Percentiles rank a stretch among this genome's conserved stretches.
phyloP scores from a whole-genome alignment of 164 flowering plant genomes.

The Protea cynaroides region DNA sequence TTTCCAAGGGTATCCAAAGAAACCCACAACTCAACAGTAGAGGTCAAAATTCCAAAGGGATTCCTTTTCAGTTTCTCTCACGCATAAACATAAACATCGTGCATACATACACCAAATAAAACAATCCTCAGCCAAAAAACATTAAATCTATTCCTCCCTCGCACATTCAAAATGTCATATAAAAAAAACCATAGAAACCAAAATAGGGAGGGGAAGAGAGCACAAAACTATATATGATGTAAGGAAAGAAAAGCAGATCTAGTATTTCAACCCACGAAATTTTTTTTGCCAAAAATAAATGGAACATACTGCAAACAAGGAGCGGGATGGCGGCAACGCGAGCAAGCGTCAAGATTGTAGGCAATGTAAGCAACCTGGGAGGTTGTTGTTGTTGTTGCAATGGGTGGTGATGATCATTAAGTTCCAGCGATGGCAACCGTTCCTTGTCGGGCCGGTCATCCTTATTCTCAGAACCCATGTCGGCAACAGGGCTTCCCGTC shows the following conservation, averaged over 20 bases:
- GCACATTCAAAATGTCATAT: background rate
- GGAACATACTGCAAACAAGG: slow-evolving; percentile 52
- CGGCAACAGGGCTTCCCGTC: slow-evolving; percentile 6
- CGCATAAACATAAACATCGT: too few relatives aligned
- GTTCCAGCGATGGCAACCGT: background rate
- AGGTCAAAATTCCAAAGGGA: background rate
- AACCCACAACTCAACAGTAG: too few relatives aligned
- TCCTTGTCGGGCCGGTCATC: slow-evolving; percentile 3
- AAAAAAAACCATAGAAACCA: background rate
- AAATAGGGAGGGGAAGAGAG: background rate
- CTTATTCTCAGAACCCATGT: slow-evolving; percentile 22
- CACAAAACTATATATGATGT: background rate
- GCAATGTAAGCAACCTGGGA: slow-evolving; percentile 66
- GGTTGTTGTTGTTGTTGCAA: slow-evolving; percentile 4
- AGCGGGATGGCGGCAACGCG: slow-evolving; percentile 89
- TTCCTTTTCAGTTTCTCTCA: too few relatives aligned
- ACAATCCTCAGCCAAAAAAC: background rate
- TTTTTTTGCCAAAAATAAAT: background rate
- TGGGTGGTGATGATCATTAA: slow-evolving; percentile 5
- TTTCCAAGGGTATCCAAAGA: background rate
- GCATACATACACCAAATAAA: too few relatives aligned
- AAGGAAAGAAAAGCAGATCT: background rate
- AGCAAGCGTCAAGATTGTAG: slow-evolving; percentile 69
- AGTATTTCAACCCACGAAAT: background rate
- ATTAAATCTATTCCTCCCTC: background rate